Base-by-base conservation (phyloP, 768 basidiomycete species). In the Mycena haematopus region DNA sequence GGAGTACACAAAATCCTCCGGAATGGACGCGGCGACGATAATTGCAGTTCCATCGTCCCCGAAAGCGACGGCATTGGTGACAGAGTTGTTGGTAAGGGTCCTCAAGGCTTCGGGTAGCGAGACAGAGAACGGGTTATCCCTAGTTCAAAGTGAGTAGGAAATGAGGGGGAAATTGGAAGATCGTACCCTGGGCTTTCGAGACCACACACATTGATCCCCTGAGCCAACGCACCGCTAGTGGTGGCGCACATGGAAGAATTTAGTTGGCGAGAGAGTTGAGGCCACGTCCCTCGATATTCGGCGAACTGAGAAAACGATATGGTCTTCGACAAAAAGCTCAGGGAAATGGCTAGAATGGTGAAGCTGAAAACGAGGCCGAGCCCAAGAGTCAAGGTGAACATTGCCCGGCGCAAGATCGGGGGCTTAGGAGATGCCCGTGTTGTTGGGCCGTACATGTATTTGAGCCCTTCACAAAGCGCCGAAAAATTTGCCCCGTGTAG, bases 1-100 rank as follows among this genome's bases (percentile, higher is more conserved):
- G 24, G 40, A 56, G 45, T 56, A 67, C 15, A 55, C 58, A 5
- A 64, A 29, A 42, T 53, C 59, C 21, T 42, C 22, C 1, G 66
- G 62, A 35, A 67, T 67, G 10, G 44, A 40, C 9, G 65, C 56
- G 13, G 65, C 61, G 22, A 66, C 57, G 46, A 66, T 56, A 42
- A 66, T 47, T 10, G 65, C 65, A 13, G 62, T 60, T 5, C 59
- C 55, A 33, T 67, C 62, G 36, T 60, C 44, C 11, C 45, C 54
- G 29, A 60, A 60, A 14, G 62, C 66, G 27, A 67, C 58, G 0
- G 66, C 54, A 33, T 67, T 67, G 1, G 35, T 35, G 46, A 24
- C 62, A 31, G 65, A 63, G 52, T 59, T 63, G 55, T 67, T 63
- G 36, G 54, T 63, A 4, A 67, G 55, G 17, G 66, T 60, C 7